These are phyloP conservation scores for Calonectria ilicicola DNA, from an alignment of 2,329 filamentous ascomycete species.

Conservation along the genomic window DNA sequence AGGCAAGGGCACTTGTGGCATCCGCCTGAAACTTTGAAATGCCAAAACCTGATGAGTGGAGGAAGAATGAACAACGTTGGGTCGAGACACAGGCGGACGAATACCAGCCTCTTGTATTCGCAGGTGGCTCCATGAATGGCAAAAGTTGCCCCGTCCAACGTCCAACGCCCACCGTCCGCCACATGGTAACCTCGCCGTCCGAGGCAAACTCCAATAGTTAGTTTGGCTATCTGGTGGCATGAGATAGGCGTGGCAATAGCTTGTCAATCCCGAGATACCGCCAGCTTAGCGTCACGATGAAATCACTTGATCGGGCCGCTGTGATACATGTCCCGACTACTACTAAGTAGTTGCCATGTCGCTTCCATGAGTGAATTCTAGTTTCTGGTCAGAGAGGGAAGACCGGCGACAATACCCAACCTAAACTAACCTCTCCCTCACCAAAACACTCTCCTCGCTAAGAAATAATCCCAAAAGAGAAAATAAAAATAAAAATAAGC, in stretches of 20 bases:
- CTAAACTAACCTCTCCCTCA: neutral
- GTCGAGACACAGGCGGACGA: conserved; percentile 19
- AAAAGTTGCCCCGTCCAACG: neutral
- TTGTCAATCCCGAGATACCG: conserved; percentile 31
- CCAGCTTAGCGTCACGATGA: conserved; percentile 33
- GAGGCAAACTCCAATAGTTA: conserved; percentile 24
- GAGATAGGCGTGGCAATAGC: conserved; percentile 24
- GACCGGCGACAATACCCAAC: conserved; percentile 3
- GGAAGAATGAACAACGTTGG: conserved; percentile 12
- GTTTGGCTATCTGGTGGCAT: conserved; percentile 25
- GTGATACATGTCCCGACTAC: conserved; percentile 16
- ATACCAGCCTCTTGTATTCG: conserved; percentile 28
- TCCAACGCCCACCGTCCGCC: conserved; percentile 13
- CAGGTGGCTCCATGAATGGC: conserved; percentile 11
- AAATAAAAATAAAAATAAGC: conserved; percentile 27
- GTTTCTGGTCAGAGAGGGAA: conserved; percentile 8
- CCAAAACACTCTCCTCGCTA: neutral
- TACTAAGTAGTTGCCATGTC: conserved; percentile 17
- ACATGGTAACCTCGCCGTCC: neutral
- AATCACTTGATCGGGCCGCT: conserved; percentile 16
- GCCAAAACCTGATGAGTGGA: neutral
- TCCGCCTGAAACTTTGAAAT: conserved; percentile 7
- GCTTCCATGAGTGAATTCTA: conserved; percentile 1
- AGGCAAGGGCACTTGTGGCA: conserved; percentile 18
- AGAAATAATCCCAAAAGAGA: neutral